Conservation (phyloP, 176 grass and related monocot genomes). For the Oryza australiensis region DNA sequence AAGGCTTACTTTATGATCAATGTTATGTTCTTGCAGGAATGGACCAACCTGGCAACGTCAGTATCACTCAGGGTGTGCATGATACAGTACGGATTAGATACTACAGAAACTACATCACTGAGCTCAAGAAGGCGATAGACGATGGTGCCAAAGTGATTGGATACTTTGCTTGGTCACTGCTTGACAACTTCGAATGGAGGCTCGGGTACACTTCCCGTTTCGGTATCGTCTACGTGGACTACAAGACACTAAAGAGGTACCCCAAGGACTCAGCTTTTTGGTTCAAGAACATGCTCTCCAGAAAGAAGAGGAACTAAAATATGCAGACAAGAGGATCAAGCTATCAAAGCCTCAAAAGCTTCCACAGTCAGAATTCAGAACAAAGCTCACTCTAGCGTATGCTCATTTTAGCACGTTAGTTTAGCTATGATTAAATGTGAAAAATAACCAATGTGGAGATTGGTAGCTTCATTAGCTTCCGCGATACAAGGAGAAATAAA, state of each 20-base stretch:
- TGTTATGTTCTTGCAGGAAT: constrained; percentile 59
- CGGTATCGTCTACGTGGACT: constrained; percentile 83
- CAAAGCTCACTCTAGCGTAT: neutral
- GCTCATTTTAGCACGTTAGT: neutral
- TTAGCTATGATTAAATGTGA: constrained; percentile 26
- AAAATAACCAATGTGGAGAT: neutral
- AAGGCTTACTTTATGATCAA: neutral
- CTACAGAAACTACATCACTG: constrained; percentile 72
- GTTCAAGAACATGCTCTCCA: constrained; percentile 71
- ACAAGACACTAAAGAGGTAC: constrained; percentile 62
- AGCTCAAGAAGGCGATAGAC: constrained; percentile 88
- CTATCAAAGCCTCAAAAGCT: neutral
- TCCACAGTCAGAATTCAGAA: neutral
- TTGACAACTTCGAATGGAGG: constrained; percentile 96
- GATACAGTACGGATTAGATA: constrained; percentile 69
- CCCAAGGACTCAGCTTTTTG: constrained; percentile 93
- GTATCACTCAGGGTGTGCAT: constrained; percentile 61
- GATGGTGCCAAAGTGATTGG: constrained; percentile 71
- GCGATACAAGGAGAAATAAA: constrained; percentile 1
- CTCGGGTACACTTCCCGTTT: constrained; percentile 90
- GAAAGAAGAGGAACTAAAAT: constrained; percentile 39
- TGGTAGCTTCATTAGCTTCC: neutral
- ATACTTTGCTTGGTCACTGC: constrained; percentile 91
- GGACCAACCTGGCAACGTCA: constrained; percentile 82
- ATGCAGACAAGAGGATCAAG: neutral